A percentile compares a stretch with the other conserved stretches of the same genome.
phyloP scores from a whole-genome alignment of 768 basidiomycete genomes.

The Asterophora parasitica region DNA sequence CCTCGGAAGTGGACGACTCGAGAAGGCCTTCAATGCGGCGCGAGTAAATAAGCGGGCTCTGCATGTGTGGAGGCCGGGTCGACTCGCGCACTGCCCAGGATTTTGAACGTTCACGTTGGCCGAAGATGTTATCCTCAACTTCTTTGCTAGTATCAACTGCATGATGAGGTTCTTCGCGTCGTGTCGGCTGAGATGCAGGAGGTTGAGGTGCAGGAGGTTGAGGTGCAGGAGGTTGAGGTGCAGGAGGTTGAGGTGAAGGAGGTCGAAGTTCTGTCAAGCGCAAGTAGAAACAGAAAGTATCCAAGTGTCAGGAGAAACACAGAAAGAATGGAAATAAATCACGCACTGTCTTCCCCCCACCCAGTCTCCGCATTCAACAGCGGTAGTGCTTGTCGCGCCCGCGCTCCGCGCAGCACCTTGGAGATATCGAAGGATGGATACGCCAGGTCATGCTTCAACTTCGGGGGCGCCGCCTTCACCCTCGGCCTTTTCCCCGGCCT shows the following conservation, averaged over 20 bases:
- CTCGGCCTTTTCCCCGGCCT: not conserved
- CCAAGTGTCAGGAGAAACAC: not conserved
- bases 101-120: not conserved
- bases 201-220: no score
- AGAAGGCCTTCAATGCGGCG: slow-evolving; percentile 32
- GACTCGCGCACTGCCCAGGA: not conserved
- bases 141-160: no score
- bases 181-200: no score
- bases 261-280: no score
- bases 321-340: not conserved
- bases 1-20: slow-evolving; percentile 14
- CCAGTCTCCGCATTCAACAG: not conserved
- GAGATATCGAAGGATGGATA: no score
- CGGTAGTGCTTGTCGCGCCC: not conserved
- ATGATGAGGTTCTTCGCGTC: no score
- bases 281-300: no score
- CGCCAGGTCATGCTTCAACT: not conserved
- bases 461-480: not conserved
- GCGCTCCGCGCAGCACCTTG: no score
- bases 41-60: slow-evolving; percentile 19
- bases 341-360: slow-evolving; percentile 24
- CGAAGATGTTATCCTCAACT: not conserved
- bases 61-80: slow-evolving; percentile 1
- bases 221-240: no score
- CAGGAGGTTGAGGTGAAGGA: no score